A percentile compares a stretch with the other conserved stretches of the same genome.
phyloP scores from a whole-genome alignment of 768 basidiomycete species.

The Tricholoma sp. region DNA sequence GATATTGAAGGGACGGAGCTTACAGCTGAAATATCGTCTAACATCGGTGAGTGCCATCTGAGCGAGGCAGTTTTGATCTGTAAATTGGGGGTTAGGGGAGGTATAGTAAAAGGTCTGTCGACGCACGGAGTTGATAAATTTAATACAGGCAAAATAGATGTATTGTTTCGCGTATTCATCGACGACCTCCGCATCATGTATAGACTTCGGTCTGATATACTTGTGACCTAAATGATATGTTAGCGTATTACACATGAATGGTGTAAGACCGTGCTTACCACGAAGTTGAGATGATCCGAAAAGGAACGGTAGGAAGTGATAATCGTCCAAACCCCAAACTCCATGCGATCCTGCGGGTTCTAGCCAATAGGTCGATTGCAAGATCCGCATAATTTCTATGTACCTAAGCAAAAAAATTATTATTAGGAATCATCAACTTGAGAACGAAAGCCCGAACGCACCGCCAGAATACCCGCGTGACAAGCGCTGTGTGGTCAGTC shows the following conservation, averaged over 20 bases:
- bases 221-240: conserved; percentile 59
- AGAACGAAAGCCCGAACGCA: no score
- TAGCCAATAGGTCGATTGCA: no score
- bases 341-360: conserved; percentile 41
- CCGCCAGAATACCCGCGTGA: no score
- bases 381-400: no score
- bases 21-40: conserved; percentile 93
- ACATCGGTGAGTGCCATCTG: conserved; percentile 98
- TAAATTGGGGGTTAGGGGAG: background rate
- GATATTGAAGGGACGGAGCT: conserved; percentile 3
- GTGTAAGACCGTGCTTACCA: conserved; percentile 27
- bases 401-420: no score
- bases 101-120: background rate
- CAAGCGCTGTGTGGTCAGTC: no score
- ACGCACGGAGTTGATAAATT: conserved; percentile 87
- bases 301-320: no score
- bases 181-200: conserved; percentile 86
- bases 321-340: no score
- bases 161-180: conserved; percentile 91
- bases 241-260: background rate
- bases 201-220: conserved; percentile 85
- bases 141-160: conserved; percentile 96
- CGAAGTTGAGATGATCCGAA: conserved; percentile 27
- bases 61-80: conserved; percentile 95
- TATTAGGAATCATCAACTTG: background rate